Conservation (phyloP, 2,329 filamentous ascomycete genomes). For the Nothophaeocryptopus gaeumannii region DNA sequence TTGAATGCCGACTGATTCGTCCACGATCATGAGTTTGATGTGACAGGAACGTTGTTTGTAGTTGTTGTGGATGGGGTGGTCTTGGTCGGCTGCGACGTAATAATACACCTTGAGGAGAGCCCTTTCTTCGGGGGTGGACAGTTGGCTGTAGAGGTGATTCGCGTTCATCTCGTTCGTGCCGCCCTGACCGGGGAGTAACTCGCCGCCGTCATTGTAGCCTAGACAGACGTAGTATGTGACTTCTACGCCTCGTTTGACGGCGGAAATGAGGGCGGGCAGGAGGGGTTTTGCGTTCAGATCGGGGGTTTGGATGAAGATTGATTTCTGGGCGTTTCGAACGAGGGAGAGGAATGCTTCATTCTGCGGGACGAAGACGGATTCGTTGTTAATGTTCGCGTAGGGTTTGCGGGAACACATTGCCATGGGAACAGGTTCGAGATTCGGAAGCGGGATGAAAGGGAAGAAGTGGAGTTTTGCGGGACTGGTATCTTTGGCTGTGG, state of each 20-base stretch:
- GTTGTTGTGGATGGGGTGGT: slow-evolving; percentile 62
- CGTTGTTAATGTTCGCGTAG: slow-evolving; percentile 62
- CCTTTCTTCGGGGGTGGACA: slow-evolving; percentile 46
- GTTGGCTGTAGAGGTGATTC: slow-evolving; percentile 55
- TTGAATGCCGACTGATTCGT: slow-evolving; percentile 65
- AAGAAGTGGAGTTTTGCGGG: slow-evolving; percentile 25
- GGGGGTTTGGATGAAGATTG: slow-evolving; percentile 75
- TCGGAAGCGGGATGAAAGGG: slow-evolving; percentile 59
- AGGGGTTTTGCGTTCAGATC: slow-evolving; percentile 71
- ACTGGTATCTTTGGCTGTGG: slow-evolving; percentile 47
- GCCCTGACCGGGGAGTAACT: slow-evolving; percentile 71
- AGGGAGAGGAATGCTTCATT: slow-evolving; percentile 73
- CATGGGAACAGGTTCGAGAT: slow-evolving; percentile 23
- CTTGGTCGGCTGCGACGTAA: slow-evolving; percentile 74
- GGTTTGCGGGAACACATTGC: slow-evolving; percentile 59
- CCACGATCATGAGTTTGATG: slow-evolving; percentile 73
- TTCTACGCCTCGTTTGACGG: slow-evolving; percentile 64
- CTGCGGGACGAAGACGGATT: slow-evolving; percentile 64
- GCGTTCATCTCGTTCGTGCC: slow-evolving; percentile 73
- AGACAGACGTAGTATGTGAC: slow-evolving; percentile 71
- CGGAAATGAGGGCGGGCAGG: slow-evolving; percentile 60
- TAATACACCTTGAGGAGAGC: slow-evolving; percentile 55
- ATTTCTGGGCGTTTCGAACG: slow-evolving; percentile 60
- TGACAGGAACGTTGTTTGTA: slow-evolving; percentile 69
- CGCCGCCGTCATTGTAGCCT: slow-evolving; percentile 75